These are phyloP conservation scores for Daldinia loculata DNA, from an alignment of 495 filamentous ascomycete genomes.

Conservation along the genomic window DNA sequence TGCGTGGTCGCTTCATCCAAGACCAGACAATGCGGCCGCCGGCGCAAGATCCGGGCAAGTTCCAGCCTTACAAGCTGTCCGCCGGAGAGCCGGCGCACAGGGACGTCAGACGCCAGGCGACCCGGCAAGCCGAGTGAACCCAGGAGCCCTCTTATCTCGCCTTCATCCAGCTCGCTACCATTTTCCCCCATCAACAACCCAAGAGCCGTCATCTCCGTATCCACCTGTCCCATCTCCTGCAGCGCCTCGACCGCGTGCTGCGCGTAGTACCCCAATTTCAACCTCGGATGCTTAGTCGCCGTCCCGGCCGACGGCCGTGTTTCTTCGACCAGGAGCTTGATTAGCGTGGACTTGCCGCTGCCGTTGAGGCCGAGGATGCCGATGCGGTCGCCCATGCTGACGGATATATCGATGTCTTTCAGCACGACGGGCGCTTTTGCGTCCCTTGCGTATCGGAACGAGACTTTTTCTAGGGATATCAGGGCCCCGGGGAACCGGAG, in stretches of 20 bases:
- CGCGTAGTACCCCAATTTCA: constrained; percentile 77
- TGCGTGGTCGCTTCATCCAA: constrained; percentile 90
- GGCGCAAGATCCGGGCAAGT: constrained; percentile 72
- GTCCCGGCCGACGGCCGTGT: constrained; percentile 60
- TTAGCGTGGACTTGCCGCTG: constrained; percentile 75
- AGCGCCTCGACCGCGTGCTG: constrained; percentile 78
- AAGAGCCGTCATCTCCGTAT: constrained; percentile 67
- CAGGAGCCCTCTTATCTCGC: constrained; percentile 67
- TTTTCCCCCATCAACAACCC: constrained; percentile 60
- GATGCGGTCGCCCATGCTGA: constrained; percentile 74
- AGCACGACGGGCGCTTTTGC: constrained; percentile 45
- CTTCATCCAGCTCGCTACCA: constrained; percentile 63
- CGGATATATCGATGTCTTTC: constrained; percentile 67
- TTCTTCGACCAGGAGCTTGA: constrained; percentile 64
- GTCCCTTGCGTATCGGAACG: constrained; percentile 61
- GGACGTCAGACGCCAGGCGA: constrained; percentile 71
- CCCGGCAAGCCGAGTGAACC: constrained; percentile 72
- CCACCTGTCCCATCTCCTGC: constrained; percentile 54
- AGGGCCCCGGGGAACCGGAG: constrained; percentile 78
- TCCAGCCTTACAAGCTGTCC: constrained; percentile 83
- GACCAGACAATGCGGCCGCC: constrained; percentile 74
- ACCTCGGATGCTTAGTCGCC: constrained; percentile 67
- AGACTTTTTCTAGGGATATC: constrained; percentile 70
- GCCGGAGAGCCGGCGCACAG: constrained; percentile 72
- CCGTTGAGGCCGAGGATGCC: constrained; percentile 80